Percentiles rank a stretch among this genome's conserved stretches.
Conservation (phyloP, 306 rosid genomes). For the Castanea sativa region DNA sequence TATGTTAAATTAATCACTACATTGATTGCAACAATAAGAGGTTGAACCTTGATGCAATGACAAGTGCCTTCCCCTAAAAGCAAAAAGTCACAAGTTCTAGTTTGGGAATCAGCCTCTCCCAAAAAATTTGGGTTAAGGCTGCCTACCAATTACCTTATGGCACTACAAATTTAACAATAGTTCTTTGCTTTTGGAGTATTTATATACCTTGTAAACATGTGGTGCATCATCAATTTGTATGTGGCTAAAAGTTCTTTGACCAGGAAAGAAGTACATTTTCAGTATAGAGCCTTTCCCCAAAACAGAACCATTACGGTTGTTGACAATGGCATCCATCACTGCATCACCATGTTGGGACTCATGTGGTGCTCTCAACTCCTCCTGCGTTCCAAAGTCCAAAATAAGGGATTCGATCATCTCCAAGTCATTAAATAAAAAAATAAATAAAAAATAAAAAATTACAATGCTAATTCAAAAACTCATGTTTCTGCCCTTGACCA, state of each 20-base stretch:
- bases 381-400: slow-evolving; percentile 51
- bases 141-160: slow-evolving; percentile 25
- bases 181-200: slow-evolving; percentile 25
- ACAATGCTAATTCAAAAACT: background rate
- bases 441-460: background rate
- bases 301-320: slow-evolving; percentile 72
- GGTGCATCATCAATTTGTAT: slow-evolving; percentile 80
- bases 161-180: slow-evolving; percentile 37
- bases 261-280: slow-evolving; percentile 93
- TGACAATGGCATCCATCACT: slow-evolving; percentile 83
- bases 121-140: too few species aligned
- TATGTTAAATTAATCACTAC: background rate
- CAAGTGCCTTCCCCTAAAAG: too few species aligned
- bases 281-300: slow-evolving; percentile 90
- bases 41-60: too few species aligned
- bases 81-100: too few species aligned
- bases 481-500: background rate
- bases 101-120: too few species aligned
- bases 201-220: slow-evolving; percentile 71
- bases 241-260: slow-evolving; percentile 83
- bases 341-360: slow-evolving; percentile 93
- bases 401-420: slow-evolving; percentile 22
- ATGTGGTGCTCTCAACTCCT: slow-evolving; percentile 70
- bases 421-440: background rate
- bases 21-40: too few species aligned